Evolutionary conservation across 2,329 filamentous ascomycete genomes (phyloP), one percentile per base, ranked within the genome.

Genomic region (Aureobasidium vineae): DNA sequence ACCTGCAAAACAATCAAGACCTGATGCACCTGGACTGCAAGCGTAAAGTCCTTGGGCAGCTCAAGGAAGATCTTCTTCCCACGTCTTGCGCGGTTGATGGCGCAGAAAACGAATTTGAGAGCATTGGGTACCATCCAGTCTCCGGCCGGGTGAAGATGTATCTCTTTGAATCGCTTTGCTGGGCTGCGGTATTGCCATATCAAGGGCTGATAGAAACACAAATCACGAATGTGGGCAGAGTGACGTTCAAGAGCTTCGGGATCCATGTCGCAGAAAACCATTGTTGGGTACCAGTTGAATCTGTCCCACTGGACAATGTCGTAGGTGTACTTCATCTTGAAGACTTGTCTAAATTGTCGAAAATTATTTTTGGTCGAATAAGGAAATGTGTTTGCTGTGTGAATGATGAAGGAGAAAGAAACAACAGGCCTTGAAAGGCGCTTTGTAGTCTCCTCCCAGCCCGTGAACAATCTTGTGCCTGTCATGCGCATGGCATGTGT

Each of bases 51-150:
- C 1, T 26, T 8, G 0, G 59, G 59, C 2, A 63, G 3, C 15
- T 63, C 43, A 5, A 63, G 15, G 21, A 63, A 63, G 1, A 63
- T 63, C 21, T 40, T 63, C 31, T 49, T 63, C 2, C 59, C 59
- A n/a, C 15, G 15, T 33, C 33, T 33, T 2, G 59, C 33, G 7
- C 23, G 21, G 16, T 63, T 63, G 31, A 50, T 63, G 15, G 59
- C 45, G 21, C 59, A 63, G 2, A 40, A 40, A 7, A 63, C 59
- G 10, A 50, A 50, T 15, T 23, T 49, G 15, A 63, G 33, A 2
- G 59, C 59, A 6, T 63, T 40, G 15, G 31, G 31, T 1, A 50
- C n/a, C 59, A 63, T 50, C 10, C 28, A 50, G 5, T 40, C 38
- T 23, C 15, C 36, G 43, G 4, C 16, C 3, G 40, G 38, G 13